Base-by-base conservation (phyloP, 176 grass and related monocot species). In the Bromus sterilis region DNA sequence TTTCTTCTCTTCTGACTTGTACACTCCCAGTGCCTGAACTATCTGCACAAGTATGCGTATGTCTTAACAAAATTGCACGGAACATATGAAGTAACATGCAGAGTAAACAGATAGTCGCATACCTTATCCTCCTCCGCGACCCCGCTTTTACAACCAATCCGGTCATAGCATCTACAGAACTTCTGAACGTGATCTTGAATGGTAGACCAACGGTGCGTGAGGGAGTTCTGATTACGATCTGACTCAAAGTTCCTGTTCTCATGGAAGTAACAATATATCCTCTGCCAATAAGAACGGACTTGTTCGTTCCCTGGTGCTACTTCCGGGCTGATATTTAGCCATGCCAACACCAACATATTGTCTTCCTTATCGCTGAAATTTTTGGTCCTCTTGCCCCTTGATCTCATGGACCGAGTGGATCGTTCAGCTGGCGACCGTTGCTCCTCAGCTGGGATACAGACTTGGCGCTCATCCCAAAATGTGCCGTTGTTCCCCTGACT, bases 221-320 rank as follows among this genome's bases (percentile, higher is more conserved):
- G 39, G 39, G 68, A 71, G 18, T 71, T 71, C 0, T 44, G 68
- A 41, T 71, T 71, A 24, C 68, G 68, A 18, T 71, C 68, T 1
- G 68, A 71, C 68, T 71, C 68, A 7, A 71, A 71, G 68, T 71
- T 71, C 68, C 68, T 71, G 68, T 71, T 71, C 68, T 26, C 24
- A 39, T 71, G 68, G 40, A 71, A 71, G 68, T 71, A 71, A 5
- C 13, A 44, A 15, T 71, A 41, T 14, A 71, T 71, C 40, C 68
- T 44, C 40, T 71, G 68, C 68, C 68, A 71, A 5, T 44, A 71
- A 26, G 68, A 71, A 16, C 68, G 68, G 2, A 40, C 68, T 4
- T 71, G 68, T 2, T 46, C 68, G 14, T 36, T 67, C 65, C 65
- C 65, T 24, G 65, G 65, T 0, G 65, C 65, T 24, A 67, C 65